These are phyloP conservation scores for Paramecium tetraurelia DNA, from an alignment of 73 alveolate genomes.

Conservation along the genomic window DNA sequence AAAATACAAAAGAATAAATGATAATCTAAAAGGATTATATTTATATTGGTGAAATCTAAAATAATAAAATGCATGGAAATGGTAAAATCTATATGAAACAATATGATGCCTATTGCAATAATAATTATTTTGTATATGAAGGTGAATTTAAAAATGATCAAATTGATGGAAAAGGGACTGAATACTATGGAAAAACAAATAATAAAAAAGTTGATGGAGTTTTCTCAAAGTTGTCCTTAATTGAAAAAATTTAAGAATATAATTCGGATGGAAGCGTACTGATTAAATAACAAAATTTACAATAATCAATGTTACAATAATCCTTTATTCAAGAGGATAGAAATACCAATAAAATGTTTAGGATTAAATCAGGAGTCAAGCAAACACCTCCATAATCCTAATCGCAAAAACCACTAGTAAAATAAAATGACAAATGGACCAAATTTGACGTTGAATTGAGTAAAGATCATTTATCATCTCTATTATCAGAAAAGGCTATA, in stretches of 20 bases:
- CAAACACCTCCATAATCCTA: neutral
- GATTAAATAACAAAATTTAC: neutral
- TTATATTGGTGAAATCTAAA: neutral
- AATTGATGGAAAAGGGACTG: neutral
- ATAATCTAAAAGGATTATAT: neutral
- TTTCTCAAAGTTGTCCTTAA: neutral
- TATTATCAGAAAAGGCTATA: neutral
- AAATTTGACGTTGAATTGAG: neutral
- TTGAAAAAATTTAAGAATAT: conserved; percentile 15
- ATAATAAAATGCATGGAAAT: conserved; percentile 3
- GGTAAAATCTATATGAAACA: conserved; percentile 26
- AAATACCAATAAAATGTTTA: neutral
- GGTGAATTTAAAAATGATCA: conserved; percentile 14
- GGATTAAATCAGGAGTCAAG: conserved; percentile 16
- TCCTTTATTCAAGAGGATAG: conserved; percentile 22
- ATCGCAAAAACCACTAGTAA: neutral
- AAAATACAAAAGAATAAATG: neutral
- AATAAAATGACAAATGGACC: neutral
- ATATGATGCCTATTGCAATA: conserved; percentile 24
- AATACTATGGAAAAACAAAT: neutral
- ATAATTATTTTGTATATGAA: neutral
- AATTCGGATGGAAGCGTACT: neutral
- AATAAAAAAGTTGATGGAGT: neutral
- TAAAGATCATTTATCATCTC: neutral
- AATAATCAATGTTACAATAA: neutral